Evolutionary conservation across 306 rosid species (phyloP), one percentile per base, ranked within the genome.

Genomic region (Hippophae rhamnoides): DNA sequence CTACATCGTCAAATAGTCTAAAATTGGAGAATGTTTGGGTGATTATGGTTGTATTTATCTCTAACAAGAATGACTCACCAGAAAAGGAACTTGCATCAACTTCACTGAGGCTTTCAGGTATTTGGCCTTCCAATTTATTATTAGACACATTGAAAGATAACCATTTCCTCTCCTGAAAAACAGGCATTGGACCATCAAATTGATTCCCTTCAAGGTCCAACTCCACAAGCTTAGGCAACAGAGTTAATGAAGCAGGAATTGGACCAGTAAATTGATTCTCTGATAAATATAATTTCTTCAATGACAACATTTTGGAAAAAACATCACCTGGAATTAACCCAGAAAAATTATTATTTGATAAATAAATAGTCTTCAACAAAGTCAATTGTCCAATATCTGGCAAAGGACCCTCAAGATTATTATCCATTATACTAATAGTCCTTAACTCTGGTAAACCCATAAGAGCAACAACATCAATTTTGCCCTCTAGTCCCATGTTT

Each of bases 121-220:
- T 75, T 38, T 14, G 54, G 69, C 99, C 99, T 14, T 66, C 76
- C 11, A 92, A 58, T 5, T 7, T 67, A 54, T 92, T 92, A 61
- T 80, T 5, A 5, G 96, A 72, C 9, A 92, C 51, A 63, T 79
- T 70, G 45, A 88, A 49, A 5, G 9, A 11, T 12, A 47, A 57
- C 86, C 84, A 78, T 42, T 48, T 61, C 7, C 58, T 61, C 4
- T 13, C 6, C 13, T 5, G 58, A 77, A 92, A 88, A 18, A 69
- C 74, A 5, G 95, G 93, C 43, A 92, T 76, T 7, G 57, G 62
- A 0, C 99, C 99, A 7, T 41, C 67, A 66, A 88, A 88, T 8
- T 45, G 52, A 64, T 92, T 92, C 10, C 68, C 79, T 18, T 47
- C 78, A 9, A 92, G 71, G 41, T 79, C 79, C 82, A 86, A 74